Evolutionary conservation across 176 grass and related monocot genomes (phyloP), one percentile per base, ranked within the genome.

Genomic region (Triticum aestivum): DNA sequence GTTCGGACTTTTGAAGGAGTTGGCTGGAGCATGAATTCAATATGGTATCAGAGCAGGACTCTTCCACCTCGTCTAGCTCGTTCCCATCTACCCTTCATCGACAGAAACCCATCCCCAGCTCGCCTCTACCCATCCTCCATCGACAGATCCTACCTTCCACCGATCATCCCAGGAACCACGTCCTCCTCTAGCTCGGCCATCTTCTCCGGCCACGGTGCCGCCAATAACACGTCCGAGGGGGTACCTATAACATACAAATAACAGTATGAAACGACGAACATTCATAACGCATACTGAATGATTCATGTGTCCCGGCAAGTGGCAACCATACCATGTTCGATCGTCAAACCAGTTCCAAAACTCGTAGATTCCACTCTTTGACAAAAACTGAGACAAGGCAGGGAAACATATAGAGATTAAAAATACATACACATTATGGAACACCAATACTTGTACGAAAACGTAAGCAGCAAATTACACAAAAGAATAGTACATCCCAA

Each of bases 331-430:
- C 93, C 95, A 98, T 75, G 95, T 93, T 65, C 95, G 86, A 82
- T 98, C 95, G 54, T 98, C 95, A 86, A 98, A 98, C 95, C 95
- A 98, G 83, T 98, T 98, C 95, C 95, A 98, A 42, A 98, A 98
- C 71, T 98, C 91, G 3, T 98, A 98, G 84, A 98, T 95, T 85
- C 95, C 93, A 75, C 88, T 98, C 93, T 98, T 95, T 39, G 92
- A 89, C 72, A 98, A 80, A 89, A 92, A 95, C 93, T 98, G 95
- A 84, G 87, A 88, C 58, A 89, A 21, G 21, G 56, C 11, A 79
- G 58, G 21, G 34, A 41, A 41, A 79, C 56, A 62, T 27, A 26
- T 27, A 17, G 41, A 26, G 59, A 14, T 20, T 32, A 52, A 76
- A 17, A 30, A 52, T 51, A 30, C 8, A 41, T 37, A 62, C 51